Evolutionary conservation across 129 eudicot genomes (phyloP).

Genomic region (Lactuca saligna): DNA sequence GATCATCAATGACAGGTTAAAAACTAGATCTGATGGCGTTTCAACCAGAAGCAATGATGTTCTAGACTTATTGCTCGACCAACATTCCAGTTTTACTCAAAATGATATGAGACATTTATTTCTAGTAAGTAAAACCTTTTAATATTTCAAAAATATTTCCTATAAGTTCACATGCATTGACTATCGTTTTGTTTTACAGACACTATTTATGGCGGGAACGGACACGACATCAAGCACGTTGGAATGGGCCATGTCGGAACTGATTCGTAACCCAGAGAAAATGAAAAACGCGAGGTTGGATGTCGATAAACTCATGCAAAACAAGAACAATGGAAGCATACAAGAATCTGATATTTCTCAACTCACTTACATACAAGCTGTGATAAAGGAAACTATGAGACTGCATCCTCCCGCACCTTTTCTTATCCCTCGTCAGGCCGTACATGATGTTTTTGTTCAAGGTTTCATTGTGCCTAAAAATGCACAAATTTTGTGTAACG

Average conservation of each 20-base stretch:
- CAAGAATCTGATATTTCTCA: neutral
- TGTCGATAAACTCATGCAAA: slow-evolving; percentile 12
- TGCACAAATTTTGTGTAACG: no score
- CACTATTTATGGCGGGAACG: no score
- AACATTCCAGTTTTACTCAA: neutral
- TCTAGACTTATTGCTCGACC: slow-evolving; percentile 22
- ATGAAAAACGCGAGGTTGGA: slow-evolving; percentile 23
- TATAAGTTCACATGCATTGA: no score
- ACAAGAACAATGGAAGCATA: neutral
- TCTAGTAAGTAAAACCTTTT: no score
- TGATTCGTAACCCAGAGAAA: no score
- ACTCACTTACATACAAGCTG: slow-evolving; percentile 45
- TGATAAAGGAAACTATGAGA: slow-evolving; percentile 47
- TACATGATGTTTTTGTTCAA: slow-evolving; percentile 26
- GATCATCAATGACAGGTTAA: slow-evolving; percentile 19
- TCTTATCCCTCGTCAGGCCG: slow-evolving; percentile 41
- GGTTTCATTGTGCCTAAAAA: slow-evolving; percentile 32
- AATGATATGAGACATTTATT: neutral
- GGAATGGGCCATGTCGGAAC: no score
- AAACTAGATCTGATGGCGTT: neutral
- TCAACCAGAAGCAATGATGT: slow-evolving; percentile 14
- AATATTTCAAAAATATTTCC: no score
- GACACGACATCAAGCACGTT: no score
- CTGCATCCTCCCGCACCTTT: slow-evolving; percentile 48
- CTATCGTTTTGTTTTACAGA: no score